Base-by-base conservation (phyloP, 768 basidiomycete species). In the Hericium erinaceus region DNA sequence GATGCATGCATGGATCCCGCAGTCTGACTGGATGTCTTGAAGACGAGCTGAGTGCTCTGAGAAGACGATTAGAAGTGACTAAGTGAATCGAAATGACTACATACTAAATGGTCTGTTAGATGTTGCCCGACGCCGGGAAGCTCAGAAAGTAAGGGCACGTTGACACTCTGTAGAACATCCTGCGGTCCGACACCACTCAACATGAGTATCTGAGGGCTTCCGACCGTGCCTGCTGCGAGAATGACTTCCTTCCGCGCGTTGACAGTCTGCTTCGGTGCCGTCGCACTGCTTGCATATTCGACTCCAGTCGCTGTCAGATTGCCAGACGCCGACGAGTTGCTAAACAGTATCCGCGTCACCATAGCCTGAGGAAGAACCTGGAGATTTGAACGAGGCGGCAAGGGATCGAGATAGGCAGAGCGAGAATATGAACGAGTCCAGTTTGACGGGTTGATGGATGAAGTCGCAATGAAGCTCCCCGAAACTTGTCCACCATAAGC, bases 371-470 rank as follows among this genome's bases (percentile, higher is more conserved):
- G 72, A 22, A 88, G 73, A 59, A 89, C 78, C 64, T 81, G 78
- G 41, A 88, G 76, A 64, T 88, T 88, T 56, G 75, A 57, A 48
- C 84, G 79, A 20, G 81, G 77, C 0, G 84, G 80, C 1, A 85
- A 74, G 4, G 80, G 74, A 67, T 87, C 85, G 67, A 85, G 81
- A 73, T 85, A 85, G 3, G 74, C 79, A 0, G 82, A 77, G 58
- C 80, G 75, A n/a, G 84, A 74, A 69, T 85, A 85, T 1, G 80
- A 82, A 49, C 85, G 77, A 12, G 82, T 84, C 73, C 78, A 80
- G 70, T 84, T 85, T 26, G 72, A 56, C 1, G 80, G 79, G 69
- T 86, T 86, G 65, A 89, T 82, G 7, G 77, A 73, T 5, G 77
- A 78, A 3, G 83, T 76, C 0, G 82, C 74, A 64, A 86, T 74